Evolutionary conservation across 345 rosid species (phyloP), one percentile per base, ranked within the genome.

Genomic region (Rubroshorea leprosula): DNA sequence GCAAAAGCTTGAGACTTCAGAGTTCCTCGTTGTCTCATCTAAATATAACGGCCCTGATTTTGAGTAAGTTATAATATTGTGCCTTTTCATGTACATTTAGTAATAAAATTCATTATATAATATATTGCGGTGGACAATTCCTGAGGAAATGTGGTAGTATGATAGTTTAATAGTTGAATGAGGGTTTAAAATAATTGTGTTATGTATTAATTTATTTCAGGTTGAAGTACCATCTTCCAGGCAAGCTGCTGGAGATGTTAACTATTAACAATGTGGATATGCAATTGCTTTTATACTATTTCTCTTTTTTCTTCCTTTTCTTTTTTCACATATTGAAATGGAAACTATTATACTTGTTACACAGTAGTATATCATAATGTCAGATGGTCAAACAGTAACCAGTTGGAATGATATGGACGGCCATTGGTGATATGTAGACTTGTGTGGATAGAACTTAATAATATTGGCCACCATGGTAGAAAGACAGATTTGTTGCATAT

Each of bases 41-140:
- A 71, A 66, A 23, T 93, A 89, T 68, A 80, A 55, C 22, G 96
- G 99, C 60, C 99, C 97, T 23, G 63, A 66, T 61, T 89, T 89
- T 38, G 85, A 76, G 99, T 89, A 56, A 73, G 89, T 71, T 63
- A 0, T 7, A n/a, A 6, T 45, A 31, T 26, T 39, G 43, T 18
- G 38, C 6, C 39, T 23, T 43, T 51, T 26, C 16, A 7, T 23
- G 17, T 25, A 55, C n/a, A 6, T 39, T 24, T 16, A 20, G 21
- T 49, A 9, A 31, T 49, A 48, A 10, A 49, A 12, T 49, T 57
- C 48, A 20, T 64, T 22, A 27, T 73, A 26, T 41, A 27, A 22
- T 60, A 44, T 16, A n/a, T 38, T 10, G 23, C 45, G 62, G 11
- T 48, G 22, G 53, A 58, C 5, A 20, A 45, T 58, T 57, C 44